Evolutionary conservation across 805 yeast genomes (phyloP).

Genomic region (Sugiyamaella floridensis): DNA sequence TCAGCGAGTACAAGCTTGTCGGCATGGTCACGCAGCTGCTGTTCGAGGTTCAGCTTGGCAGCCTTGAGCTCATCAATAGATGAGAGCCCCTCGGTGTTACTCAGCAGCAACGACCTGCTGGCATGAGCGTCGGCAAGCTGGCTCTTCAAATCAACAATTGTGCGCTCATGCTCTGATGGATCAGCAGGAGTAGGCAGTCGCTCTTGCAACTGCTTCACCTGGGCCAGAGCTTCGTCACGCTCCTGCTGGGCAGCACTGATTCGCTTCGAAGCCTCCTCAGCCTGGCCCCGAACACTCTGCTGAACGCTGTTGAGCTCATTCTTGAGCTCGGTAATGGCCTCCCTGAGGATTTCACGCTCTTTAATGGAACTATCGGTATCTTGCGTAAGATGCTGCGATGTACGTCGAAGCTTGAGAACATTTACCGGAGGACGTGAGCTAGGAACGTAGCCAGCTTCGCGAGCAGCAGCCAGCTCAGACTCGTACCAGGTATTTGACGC

Average conservation of each 20-base stretch:
- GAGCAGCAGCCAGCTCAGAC: constrained; percentile 24
- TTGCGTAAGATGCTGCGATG: constrained; percentile 24
- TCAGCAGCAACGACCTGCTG: constrained; percentile 7
- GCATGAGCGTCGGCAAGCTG: constrained; percentile 5
- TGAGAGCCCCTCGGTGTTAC: constrained; percentile 5
- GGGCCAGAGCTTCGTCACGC: constrained; percentile 16
- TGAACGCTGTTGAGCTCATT: constrained; percentile 23
- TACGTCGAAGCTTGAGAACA: constrained; percentile 22
- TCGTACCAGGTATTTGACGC: constrained; percentile 29
- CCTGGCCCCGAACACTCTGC: constrained; percentile 20
- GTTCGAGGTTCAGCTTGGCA: constrained; percentile 19
- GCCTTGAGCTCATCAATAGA: constrained; percentile 15
- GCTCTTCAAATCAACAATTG: constrained; percentile 3
- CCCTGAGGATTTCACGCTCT: constrained; percentile 24
- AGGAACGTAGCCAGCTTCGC: constrained; percentile 24
- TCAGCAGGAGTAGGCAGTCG: neutral
- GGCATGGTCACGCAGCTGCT: constrained; percentile 18
- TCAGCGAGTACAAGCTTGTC: constrained; percentile 13
- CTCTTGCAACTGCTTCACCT: neutral
- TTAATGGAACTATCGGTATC: constrained; percentile 19
- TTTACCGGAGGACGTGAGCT: constrained; percentile 24
- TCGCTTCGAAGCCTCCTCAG: constrained; percentile 22
- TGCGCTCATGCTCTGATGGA: constrained; percentile 2
- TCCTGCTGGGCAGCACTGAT: constrained; percentile 19
- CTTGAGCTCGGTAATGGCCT: constrained; percentile 23